A percentile compares a stretch with the other conserved stretches of the same genome.
Evolutionary conservation across 306 rosid genomes (phyloP).

Genomic region (Sesbania bispinosa): DNA sequence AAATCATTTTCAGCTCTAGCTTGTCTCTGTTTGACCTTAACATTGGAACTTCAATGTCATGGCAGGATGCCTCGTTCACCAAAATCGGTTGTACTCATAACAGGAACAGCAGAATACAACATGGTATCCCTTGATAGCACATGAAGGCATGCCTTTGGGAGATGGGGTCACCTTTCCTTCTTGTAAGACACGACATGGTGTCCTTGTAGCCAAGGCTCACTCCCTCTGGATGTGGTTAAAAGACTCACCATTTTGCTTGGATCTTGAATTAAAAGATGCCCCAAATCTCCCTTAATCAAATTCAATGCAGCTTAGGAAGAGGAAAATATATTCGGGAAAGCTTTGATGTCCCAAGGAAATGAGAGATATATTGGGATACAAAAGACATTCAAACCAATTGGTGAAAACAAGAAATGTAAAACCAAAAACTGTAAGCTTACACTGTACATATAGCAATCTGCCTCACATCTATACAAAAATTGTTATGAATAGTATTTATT

Average conservation of each 20-base stretch:
- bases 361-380: constrained; percentile 29
- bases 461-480: neutral
- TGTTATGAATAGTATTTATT: neutral
- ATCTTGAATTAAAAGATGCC: constrained; percentile 85
- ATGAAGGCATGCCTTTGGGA: constrained; percentile 88
- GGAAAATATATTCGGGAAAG: constrained; percentile 43
- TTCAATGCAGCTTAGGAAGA: constrained; percentile 62
- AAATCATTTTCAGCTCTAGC: neutral
- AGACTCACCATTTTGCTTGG: constrained; percentile 91
- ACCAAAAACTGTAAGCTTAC: constrained; percentile 5
- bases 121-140: constrained; percentile 80
- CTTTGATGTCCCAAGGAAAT: constrained; percentile 25
- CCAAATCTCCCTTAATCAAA: constrained; percentile 58
- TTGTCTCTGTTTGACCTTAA: constrained; percentile 17
- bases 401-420: neutral
- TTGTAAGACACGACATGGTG: constrained; percentile 71
- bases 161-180: constrained; percentile 95
- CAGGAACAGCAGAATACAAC: constrained; percentile 91
- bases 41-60: constrained; percentile 9
- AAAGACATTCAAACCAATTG: constrained; percentile 33
- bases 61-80: constrained; percentile 95
- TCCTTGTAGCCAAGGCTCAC: constrained; percentile 93
- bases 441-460: constrained; percentile 20
- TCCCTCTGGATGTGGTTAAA: constrained; percentile 96
- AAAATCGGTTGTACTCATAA: constrained; percentile 86